phyloP scores from a whole-genome alignment of 108 stramenopile genomes.

The Cyclotella sp. region DNA sequence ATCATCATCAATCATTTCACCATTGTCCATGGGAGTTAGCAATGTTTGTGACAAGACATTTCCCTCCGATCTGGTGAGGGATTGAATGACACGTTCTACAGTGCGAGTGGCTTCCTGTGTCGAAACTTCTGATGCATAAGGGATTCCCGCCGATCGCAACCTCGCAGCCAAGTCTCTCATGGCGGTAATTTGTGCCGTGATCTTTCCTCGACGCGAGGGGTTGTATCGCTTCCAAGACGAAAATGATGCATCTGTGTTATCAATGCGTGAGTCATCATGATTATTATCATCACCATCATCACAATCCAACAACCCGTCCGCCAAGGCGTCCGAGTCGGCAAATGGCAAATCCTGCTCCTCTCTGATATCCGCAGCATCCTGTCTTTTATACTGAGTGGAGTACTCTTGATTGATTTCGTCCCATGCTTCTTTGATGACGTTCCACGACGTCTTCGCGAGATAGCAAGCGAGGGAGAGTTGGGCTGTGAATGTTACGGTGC shows the following conservation, averaged over 20 bases:
- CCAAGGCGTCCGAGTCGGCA: constrained; percentile 11
- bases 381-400: not conserved
- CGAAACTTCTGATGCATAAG: constrained; percentile 23
- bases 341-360: constrained; percentile 57
- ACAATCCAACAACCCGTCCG: no score
- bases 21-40: constrained; percentile 30
- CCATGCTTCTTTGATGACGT: constrained; percentile 41
- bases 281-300: not conserved
- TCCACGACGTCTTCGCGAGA: constrained; percentile 31
- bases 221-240: not conserved
- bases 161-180: constrained; percentile 35
- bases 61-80: constrained; percentile 46
- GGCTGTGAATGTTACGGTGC: constrained; percentile 18
- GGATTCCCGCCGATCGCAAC: constrained; percentile 41
- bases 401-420: constrained; percentile 45
- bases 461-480: constrained; percentile 36
- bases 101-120: constrained; percentile 9
- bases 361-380: constrained; percentile 21
- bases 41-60: constrained; percentile 44
- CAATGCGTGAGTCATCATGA: constrained; percentile 3
- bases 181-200: constrained; percentile 20
- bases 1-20: not conserved
- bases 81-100: constrained; percentile 41
- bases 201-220: not conserved
- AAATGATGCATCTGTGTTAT: not conserved